phyloP scores from a whole-genome alignment of 352 stramenopile genomes.

The Pythium grandisporangium region DNA sequence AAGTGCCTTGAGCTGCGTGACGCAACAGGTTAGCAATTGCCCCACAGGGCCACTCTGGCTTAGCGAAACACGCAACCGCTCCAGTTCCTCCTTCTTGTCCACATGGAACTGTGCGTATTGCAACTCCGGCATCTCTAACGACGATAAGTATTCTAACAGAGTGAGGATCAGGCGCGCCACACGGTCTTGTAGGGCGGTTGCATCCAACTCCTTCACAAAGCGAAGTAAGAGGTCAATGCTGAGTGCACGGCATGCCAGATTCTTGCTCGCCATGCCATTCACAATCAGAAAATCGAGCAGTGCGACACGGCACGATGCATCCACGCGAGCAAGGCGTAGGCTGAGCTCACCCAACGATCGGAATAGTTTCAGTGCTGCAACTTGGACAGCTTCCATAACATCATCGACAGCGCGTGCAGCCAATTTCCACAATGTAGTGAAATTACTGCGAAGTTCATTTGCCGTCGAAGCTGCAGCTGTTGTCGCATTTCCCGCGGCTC shows the following conservation, averaged over 20 bases:
- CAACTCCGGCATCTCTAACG: conserved; percentile 70
- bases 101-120: conserved; percentile 85
- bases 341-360: conserved; percentile 62
- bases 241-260: conserved; percentile 47
- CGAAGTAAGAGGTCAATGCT: conserved; percentile 68
- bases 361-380: conserved; percentile 67
- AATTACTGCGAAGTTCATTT: conserved; percentile 30
- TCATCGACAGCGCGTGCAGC: conserved; percentile 68
- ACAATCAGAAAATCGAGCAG: conserved; percentile 58
- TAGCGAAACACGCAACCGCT: conserved; percentile 66
- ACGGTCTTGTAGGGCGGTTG: conserved; percentile 37
- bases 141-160: conserved; percentile 73
- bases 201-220: conserved; percentile 54
- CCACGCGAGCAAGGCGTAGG: conserved; percentile 45
- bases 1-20: conserved; percentile 44
- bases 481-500: no score
- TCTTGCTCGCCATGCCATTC: conserved; percentile 64
- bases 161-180: conserved; percentile 51
- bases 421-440: conserved; percentile 55
- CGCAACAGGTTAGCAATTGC: conserved; percentile 55
- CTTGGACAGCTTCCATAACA: conserved; percentile 56
- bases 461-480: no score
- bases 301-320: conserved; percentile 33
- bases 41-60: conserved; percentile 69
- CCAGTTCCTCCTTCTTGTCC: conserved; percentile 75